Base-by-base conservation (phyloP, 2,329 filamentous ascomycete species). In the Diaporthe sp. region DNA sequence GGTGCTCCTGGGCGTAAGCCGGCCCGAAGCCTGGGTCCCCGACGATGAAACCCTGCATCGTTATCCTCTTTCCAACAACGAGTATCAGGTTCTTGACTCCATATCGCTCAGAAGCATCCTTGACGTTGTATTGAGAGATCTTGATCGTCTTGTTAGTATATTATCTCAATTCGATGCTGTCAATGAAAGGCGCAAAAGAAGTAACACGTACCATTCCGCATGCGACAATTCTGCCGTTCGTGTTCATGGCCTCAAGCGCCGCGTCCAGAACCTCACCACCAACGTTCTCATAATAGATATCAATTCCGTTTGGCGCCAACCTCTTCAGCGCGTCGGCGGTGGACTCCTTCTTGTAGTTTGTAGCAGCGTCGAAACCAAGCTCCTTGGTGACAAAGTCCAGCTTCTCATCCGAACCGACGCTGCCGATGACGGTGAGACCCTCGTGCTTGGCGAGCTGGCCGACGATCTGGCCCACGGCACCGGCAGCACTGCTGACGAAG, bases 291-390 rank as follows among this genome's bases (percentile, higher is more conserved):
- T 84, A 89, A 82, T 88, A 88, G 28, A 89, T 95, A 80, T 97
- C 94, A 76, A 97, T 89, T 6, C 94, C 95, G 17, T 95, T 83
- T 0, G 94, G 94, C 0, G 93, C 93, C 25, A 97, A 87, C 74
- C 93, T 88, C 77, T 87, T 84, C 73, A 97, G 87, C 0, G 94
- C 94, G 15, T 92, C 92, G 0, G 84, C 81, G 0, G 94, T 89
- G 78, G 89, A 90, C 85, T 97, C 94, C 78, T 90, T 95, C 89
- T 97, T 96, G 88, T 97, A 97, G 87, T 97, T 97, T 86, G 96
- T 97, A 12, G 92, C 95, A 22, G 78, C 85, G 72, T 90, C 87
- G 77, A 87, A 89, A 12, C 87, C 88, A 1, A 90, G 84, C 79
- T 88, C 85, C 72, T 86, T 83, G 57, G 78, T 80, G 70, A 89